phyloP scores from a whole-genome alignment of 345 rosid species.

The Populus deltoides region DNA sequence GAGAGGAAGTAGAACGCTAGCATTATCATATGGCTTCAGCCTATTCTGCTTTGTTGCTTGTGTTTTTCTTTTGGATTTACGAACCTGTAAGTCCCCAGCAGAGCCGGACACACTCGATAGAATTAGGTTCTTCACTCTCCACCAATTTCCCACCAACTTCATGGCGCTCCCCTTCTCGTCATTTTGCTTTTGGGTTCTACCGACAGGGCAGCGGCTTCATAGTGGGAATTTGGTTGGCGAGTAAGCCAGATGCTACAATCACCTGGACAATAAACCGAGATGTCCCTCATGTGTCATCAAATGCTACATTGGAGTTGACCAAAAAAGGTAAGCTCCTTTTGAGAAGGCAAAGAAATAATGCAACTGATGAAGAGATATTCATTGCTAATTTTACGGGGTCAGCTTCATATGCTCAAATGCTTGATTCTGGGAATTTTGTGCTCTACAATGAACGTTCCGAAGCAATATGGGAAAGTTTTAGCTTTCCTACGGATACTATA shows the following conservation, averaged over 20 bases:
- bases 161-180: neutral
- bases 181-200: constrained; percentile 1
- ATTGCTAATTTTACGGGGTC: neutral
- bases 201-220: neutral
- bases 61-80: neutral
- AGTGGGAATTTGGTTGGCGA: constrained; percentile 1
- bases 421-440: constrained; percentile 6
- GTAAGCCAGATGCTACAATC: neutral
- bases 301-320: neutral
- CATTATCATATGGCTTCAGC: neutral
- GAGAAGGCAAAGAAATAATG: neutral
- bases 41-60: neutral
- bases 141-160: neutral
- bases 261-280: neutral
- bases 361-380: neutral
- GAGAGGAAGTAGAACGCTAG: too few relatives aligned
- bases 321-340: neutral
- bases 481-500: constrained; percentile 6
- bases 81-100: neutral
- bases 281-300: neutral
- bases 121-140: neutral
- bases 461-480: constrained; percentile 9
- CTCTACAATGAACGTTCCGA: neutral
- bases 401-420: neutral
- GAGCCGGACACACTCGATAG: neutral